Evolutionary conservation across 1,284 basidiomycete genomes (phyloP).

Genomic region (Austroboletus olivaceoglutinosus): DNA sequence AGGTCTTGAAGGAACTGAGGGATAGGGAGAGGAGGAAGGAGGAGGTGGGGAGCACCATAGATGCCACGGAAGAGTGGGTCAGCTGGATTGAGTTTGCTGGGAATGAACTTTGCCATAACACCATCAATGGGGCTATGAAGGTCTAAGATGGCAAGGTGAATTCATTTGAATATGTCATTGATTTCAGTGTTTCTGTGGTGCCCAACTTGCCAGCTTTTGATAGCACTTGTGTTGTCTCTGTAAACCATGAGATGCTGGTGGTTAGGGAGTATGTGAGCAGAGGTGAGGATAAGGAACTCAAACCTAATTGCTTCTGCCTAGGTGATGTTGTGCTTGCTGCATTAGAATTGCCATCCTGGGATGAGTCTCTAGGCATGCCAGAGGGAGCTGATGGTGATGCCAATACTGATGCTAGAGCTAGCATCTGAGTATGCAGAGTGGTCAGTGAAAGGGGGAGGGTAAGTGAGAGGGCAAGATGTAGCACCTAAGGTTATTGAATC

Average conservation of each 20-base stretch:
- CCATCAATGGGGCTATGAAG: constrained; percentile 13
- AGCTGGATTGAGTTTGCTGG: too few relatives aligned
- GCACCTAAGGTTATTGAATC: too few relatives aligned
- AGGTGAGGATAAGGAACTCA: constrained; percentile 30
- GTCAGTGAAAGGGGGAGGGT: too few relatives aligned
- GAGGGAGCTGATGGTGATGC: not conserved
- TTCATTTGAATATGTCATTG: constrained; percentile 17
- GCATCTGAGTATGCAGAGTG: not conserved
- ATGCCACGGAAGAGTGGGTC: too few relatives aligned
- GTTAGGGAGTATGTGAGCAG: accelerated
- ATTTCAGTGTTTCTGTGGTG: constrained; percentile 32
- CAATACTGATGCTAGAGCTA: not conserved
- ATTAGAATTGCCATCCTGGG: constrained; percentile 1
- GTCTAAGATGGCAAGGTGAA: constrained; percentile 10
- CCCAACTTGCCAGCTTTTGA: constrained; percentile 40
- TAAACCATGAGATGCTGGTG: constrained; percentile 19
- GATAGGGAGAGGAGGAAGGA: too few relatives aligned
- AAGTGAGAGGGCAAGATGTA: too few relatives aligned
- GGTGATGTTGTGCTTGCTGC: constrained; percentile 1
- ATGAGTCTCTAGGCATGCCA: constrained; percentile 8
- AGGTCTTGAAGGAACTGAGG: too few relatives aligned
- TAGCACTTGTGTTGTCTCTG: constrained; percentile 39
- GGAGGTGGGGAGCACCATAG: too few relatives aligned
- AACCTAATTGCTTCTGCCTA: constrained; percentile 13
- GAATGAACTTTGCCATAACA: too few relatives aligned